Evolutionary conservation across 75 land plant genomes (phyloP).

Genomic region (Ceratopteris richardii): DNA sequence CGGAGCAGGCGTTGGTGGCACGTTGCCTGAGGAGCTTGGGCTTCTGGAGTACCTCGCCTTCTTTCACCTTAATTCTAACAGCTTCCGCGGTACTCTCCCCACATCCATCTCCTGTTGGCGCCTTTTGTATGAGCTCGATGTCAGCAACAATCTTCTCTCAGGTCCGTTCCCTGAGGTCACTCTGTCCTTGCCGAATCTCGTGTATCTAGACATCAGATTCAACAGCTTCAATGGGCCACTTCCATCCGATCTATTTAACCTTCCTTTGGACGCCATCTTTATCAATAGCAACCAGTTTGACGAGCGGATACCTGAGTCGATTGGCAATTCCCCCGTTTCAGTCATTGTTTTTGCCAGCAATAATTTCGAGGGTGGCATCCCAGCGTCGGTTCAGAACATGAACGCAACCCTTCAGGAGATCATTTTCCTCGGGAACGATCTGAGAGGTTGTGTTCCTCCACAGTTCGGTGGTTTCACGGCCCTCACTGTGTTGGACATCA

Average conservation of each 20-base stretch:
- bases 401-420: conserved; percentile 45
- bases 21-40: conserved; percentile 29
- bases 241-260: conserved; percentile 55
- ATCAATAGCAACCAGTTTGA: conserved; percentile 72
- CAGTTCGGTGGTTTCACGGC: conserved; percentile 35
- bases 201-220: conserved; percentile 72
- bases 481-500: conserved; percentile 61
- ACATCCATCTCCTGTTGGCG: conserved; percentile 27
- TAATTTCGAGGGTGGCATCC: conserved; percentile 48
- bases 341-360: conserved; percentile 82
- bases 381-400: conserved; percentile 47
- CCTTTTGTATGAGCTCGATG: conserved; percentile 57
- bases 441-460: conserved; percentile 67
- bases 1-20: conserved; percentile 15
- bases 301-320: conserved; percentile 43
- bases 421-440: conserved; percentile 58
- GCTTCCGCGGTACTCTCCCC: conserved; percentile 62
- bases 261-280: conserved; percentile 59
- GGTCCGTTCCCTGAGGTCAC: conserved; percentile 55
- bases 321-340: conserved; percentile 68
- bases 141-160: conserved; percentile 75
- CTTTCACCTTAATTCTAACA: conserved; percentile 74
- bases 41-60: conserved; percentile 13
- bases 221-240: conserved; percentile 53
- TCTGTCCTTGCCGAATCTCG: conserved; percentile 51